phyloP scores from a whole-genome alignment of 2,329 filamentous ascomycete genomes.

The Rachicladosporium sp. region DNA sequence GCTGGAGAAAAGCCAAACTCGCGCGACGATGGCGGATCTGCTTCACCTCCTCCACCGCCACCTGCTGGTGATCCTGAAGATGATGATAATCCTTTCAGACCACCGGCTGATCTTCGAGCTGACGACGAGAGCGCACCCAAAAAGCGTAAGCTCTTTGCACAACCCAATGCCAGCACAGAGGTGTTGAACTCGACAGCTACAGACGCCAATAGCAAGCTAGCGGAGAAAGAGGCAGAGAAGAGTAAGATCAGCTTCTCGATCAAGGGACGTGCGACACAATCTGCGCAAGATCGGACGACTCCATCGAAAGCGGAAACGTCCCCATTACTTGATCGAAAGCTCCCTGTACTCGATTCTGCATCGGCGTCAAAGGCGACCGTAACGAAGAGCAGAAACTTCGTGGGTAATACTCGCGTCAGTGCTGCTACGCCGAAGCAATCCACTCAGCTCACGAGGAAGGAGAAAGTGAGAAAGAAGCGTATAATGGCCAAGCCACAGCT shows the following conservation, averaged over 20 bases:
- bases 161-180: not conserved
- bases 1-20: constrained; percentile 17
- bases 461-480: constrained; percentile 54
- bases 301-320: constrained; percentile 17
- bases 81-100: constrained; percentile 49
- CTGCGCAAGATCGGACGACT: constrained; percentile 22
- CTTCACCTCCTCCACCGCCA: constrained; percentile 18
- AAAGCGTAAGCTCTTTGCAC: constrained; percentile 11
- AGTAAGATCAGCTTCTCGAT: constrained; percentile 85
- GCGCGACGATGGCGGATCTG: constrained; percentile 9
- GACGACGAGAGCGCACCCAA: constrained; percentile 45
- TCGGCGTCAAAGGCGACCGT: constrained; percentile 12
- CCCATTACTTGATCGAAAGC: constrained; percentile 33
- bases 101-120: constrained; percentile 51
- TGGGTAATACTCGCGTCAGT: constrained; percentile 21
- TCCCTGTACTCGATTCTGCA: constrained; percentile 3
- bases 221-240: constrained; percentile 17
- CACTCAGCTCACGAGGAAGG: constrained; percentile 25
- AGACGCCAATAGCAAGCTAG: constrained; percentile 29
- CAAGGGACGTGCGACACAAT: constrained; percentile 54
- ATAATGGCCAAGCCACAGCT: constrained; percentile 60
- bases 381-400: constrained; percentile 22
- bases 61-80: constrained; percentile 34
- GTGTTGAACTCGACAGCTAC: not conserved
- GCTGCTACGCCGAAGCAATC: constrained; percentile 8